These are phyloP conservation scores for Colletotrichum musae DNA, from an alignment of 2,329 filamentous ascomycete species.

Conservation along the genomic window DNA sequence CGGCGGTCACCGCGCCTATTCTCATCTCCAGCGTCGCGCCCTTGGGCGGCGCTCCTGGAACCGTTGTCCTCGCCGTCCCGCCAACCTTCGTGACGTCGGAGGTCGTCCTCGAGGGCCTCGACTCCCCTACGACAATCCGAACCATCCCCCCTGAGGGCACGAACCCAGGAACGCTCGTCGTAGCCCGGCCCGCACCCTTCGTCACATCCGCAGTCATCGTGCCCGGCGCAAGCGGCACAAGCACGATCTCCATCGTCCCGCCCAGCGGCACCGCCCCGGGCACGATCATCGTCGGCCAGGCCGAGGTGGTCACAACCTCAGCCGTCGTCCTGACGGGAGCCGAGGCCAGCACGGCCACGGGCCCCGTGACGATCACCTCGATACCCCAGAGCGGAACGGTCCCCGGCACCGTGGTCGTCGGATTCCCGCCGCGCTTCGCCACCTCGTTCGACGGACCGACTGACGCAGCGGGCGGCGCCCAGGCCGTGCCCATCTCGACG, in stretches of 20 bases:
- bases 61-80: slow-evolving; percentile 5
- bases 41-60: slow-evolving; percentile 22
- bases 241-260: slow-evolving; percentile 8
- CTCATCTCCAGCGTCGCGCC: neutral
- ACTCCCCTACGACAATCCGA: slow-evolving; percentile 4
- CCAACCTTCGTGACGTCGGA: slow-evolving; percentile 10
- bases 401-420: slow-evolving; percentile 20
- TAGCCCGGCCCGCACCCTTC: slow-evolving; percentile 15
- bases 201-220: slow-evolving; percentile 15
- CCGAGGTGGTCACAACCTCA: slow-evolving; percentile 22
- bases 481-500: slow-evolving; percentile 17
- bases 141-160: slow-evolving; percentile 22
- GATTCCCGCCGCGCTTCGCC: neutral
- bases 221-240: neutral
- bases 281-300: slow-evolving; percentile 16
- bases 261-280: slow-evolving; percentile 27
- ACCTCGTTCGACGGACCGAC: slow-evolving; percentile 7
- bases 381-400: slow-evolving; percentile 20
- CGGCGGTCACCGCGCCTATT: neutral
- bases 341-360: slow-evolving; percentile 11
- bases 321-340: slow-evolving; percentile 11
- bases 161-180: slow-evolving; percentile 32
- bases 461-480: neutral
- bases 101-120: slow-evolving; percentile 7
- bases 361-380: slow-evolving; percentile 16